A percentile compares a stretch with the other conserved stretches of the same genome.
Conservation (phyloP, 83 land plant species). For the Picea engelmannii region DNA sequence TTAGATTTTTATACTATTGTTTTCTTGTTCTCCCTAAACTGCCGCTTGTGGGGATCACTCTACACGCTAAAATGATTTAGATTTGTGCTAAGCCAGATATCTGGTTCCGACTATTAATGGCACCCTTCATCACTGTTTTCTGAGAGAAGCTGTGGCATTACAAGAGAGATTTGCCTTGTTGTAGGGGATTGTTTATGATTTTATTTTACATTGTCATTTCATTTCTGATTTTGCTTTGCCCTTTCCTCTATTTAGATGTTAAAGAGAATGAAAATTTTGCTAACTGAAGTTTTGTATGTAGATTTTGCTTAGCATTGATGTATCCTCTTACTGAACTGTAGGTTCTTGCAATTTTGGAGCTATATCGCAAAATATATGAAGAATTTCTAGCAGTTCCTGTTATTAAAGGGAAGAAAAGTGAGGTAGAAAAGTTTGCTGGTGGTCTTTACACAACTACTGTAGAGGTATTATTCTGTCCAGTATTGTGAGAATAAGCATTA, state of each 20-base stretch:
- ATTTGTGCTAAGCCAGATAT: neutral
- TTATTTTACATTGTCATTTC: neutral
- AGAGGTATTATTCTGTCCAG: constrained; percentile 58
- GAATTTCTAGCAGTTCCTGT: constrained; percentile 95
- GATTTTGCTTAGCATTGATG: neutral
- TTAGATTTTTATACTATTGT: neutral
- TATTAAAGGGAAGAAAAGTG: constrained; percentile 93
- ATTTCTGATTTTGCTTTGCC: neutral
- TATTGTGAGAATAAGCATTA: neutral
- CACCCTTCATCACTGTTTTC: neutral
- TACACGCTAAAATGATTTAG: neutral
- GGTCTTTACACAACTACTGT: constrained; percentile 98
- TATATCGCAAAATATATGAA: constrained; percentile 93
- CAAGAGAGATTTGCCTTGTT: no score
- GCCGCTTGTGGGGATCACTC: no score
- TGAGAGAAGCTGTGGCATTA: neutral
- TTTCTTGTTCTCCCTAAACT: no score
- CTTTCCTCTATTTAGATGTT: neutral
- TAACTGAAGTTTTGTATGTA: neutral
- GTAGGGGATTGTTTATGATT: neutral
- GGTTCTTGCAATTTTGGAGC: constrained; percentile 86
- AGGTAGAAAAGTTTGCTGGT: constrained; percentile 97
- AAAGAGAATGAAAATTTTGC: neutral
- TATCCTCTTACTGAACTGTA: constrained; percentile 19
- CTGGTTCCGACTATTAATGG: neutral